A percentile compares a stretch with the other conserved stretches of the same genome.
phyloP scores from a whole-genome alignment of 1,284 basidiomycete genomes.

The Rhodotorula sp. region DNA sequence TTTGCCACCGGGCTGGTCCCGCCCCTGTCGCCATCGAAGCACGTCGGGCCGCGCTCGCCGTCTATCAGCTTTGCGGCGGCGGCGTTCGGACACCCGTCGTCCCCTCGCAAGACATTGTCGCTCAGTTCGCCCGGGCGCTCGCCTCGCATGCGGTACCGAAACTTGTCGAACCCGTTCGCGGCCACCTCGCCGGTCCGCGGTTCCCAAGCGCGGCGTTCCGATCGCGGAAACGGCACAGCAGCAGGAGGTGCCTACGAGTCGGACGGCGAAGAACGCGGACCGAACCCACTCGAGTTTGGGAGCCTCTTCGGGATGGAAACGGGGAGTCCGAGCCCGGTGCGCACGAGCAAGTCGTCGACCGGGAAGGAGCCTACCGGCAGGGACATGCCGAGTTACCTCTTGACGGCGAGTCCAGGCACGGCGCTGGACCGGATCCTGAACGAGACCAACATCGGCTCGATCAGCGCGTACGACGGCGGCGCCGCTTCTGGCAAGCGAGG shows the following conservation, averaged over 20 bases:
- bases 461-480: slow-evolving; percentile 10
- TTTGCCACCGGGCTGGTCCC: slow-evolving; percentile 22
- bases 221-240: slow-evolving; percentile 7
- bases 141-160: slow-evolving; percentile 20
- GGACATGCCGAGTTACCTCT: slow-evolving; percentile 36
- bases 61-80: slow-evolving; percentile 12
- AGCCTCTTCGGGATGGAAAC: slow-evolving; percentile 20
- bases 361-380: neutral
- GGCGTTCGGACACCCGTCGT: slow-evolving; percentile 1
- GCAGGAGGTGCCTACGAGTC: slow-evolving; percentile 21
- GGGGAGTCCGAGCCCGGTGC: slow-evolving; percentile 33
- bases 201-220: slow-evolving; percentile 23
- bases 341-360: neutral
- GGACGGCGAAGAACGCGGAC: slow-evolving; percentile 25
- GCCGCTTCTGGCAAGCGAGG: neutral
- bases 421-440: slow-evolving; percentile 40
- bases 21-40: slow-evolving; percentile 38
- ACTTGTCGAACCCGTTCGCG: slow-evolving; percentile 2
- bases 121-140: slow-evolving; percentile 39
- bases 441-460: slow-evolving; percentile 36
- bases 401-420: slow-evolving; percentile 42
- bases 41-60: slow-evolving; percentile 36
- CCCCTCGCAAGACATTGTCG: neutral
- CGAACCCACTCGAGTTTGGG: slow-evolving; percentile 18
- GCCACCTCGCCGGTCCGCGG: slow-evolving; percentile 37